These are phyloP conservation scores for Solanum chmielewskii DNA, from an alignment of 257 asterid species.

Conservation along the genomic window DNA sequence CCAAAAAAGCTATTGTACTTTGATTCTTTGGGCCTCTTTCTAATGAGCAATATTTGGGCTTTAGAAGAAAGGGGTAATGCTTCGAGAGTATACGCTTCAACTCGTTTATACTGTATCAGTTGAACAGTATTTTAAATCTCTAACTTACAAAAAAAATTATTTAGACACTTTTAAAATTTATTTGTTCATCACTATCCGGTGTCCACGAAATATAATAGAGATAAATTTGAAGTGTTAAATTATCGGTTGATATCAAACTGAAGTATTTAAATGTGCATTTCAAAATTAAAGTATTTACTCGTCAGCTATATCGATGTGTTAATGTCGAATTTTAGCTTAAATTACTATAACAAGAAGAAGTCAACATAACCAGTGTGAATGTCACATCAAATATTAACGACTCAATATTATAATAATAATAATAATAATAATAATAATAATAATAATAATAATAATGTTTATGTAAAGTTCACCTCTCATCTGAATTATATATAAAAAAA, in stretches of 20 bases:
- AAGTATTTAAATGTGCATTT: fast-evolving
- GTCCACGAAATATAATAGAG: background rate
- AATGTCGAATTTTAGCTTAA: background rate
- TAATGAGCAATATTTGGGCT: background rate
- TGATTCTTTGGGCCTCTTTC: background rate
- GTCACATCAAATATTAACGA: background rate
- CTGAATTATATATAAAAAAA: background rate
- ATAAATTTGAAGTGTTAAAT: fast-evolving
- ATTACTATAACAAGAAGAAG: background rate
- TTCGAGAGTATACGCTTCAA: background rate
- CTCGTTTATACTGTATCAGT: fast-evolving
- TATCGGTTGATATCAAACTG: fast-evolving
- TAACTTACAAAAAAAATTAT: background rate
- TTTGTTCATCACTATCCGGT: fast-evolving
- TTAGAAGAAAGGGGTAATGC: background rate
- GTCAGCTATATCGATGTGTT: fast-evolving
- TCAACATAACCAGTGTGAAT: background rate
- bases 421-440: background rate
- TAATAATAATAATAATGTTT: background rate
- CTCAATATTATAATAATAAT: background rate
- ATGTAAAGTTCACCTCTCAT: background rate
- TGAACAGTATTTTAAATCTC: background rate
- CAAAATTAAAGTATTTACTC: background rate
- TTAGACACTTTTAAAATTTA: fast-evolving
- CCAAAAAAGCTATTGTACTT: background rate